Base-by-base conservation (phyloP, 1,139 yeast genomes). In the Sugiyamaella paludigena region DNA sequence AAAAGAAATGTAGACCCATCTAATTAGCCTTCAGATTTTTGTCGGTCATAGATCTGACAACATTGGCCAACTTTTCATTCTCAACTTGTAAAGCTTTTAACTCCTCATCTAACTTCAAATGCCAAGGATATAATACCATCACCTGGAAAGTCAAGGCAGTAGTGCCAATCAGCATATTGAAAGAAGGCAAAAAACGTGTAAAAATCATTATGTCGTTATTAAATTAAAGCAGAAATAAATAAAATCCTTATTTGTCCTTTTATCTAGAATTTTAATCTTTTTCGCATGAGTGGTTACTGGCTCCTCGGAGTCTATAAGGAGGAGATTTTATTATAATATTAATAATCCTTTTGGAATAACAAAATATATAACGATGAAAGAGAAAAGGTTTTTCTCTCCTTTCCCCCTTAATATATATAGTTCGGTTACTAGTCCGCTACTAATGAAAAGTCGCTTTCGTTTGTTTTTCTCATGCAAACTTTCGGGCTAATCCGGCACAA, bases 71-170 rank as follows among this genome's bases (percentile, higher is more conserved):
- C 44, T 51, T 51, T 34, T 51, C 54, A 43, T 51, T 51, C 34
- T 51, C 54, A 28, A 34, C 39, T 36, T 49, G 52, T 9, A 51
- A 36, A 12, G 52, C 52, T 19, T 36, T 36, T 8, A 51, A 42
- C 35, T 51, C 52, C n/a, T 51, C 54, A 35, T 51, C 54, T 8
- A 51, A 45, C 43, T 51, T 51, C 26, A 51, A 16, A 29, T 51
- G 54, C 54, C 54, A 51, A 8, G 54, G 54, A 39, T 51, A 51
- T 26, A 51, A 29, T 10, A 51, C 54, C 43, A 39, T 37, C 10
- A 51, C 49, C 32, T 51, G 54, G 36, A 51, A 51, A 15, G 48
- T 51, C 39, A 51, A 40, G 26, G 54, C 54, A 2, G 54, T 51
- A 16, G 52, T 49, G 15, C 54, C 54, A 15, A 51, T 51, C 9